Evolutionary conservation across 2,329 filamentous ascomycete genomes (phyloP).

Genomic region (Thelonectria blattea): DNA sequence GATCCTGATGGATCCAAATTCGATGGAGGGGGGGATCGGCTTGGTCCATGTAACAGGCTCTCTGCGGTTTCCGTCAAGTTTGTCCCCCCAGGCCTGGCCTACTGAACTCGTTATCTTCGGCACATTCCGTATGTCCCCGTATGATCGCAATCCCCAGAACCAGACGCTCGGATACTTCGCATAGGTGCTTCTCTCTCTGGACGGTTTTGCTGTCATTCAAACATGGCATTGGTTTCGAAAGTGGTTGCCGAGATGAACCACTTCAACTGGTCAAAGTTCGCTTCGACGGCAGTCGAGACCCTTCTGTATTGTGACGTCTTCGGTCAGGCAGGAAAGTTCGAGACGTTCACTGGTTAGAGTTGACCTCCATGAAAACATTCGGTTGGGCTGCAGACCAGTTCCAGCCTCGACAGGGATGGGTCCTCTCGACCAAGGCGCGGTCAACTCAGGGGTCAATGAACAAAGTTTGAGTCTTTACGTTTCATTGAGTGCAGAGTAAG

Average conservation of each 20-base stretch:
- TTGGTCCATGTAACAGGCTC: conserved; percentile 14
- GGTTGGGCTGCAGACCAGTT: not conserved
- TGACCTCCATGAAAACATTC: not conserved
- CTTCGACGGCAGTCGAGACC: not conserved
- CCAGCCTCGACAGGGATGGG: not conserved
- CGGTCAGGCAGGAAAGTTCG: not conserved
- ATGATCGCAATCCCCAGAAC: not conserved
- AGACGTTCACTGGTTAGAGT: not conserved
- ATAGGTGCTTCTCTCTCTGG: not conserved
- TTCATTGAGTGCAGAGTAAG: not conserved
- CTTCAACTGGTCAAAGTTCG: not conserved
- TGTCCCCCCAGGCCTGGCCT: not conserved
- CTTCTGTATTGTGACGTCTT: not conserved
- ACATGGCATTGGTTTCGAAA: not conserved
- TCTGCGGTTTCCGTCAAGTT: conserved; percentile 12
- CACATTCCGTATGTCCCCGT: not conserved
- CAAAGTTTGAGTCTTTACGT: not conserved
- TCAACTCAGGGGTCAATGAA: not conserved
- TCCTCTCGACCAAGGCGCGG: not conserved
- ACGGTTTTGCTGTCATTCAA: not conserved
- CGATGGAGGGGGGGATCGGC: conserved; percentile 16
- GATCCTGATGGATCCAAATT: conserved; percentile 22
- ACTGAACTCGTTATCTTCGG: not conserved
- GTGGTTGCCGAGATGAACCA: not conserved
- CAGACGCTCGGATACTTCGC: not conserved